Percentiles rank a stretch among this genome's conserved stretches.
These are phyloP conservation scores for Micromonas pusilla DNA, from an alignment of 139 green algal species.

Conservation along the genomic window DNA sequence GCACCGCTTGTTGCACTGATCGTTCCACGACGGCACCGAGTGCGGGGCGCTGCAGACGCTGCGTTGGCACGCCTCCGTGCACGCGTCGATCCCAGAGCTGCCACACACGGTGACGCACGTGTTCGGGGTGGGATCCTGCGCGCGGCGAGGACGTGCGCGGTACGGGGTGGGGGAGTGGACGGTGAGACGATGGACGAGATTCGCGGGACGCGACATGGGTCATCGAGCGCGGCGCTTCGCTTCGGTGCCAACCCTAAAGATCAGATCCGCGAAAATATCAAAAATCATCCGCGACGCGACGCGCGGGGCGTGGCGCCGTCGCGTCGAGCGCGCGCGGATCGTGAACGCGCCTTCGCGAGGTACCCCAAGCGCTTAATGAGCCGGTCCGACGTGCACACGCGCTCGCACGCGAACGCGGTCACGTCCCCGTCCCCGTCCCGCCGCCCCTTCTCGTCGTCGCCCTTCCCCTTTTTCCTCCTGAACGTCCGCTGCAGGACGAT, in stretches of 20 bases:
- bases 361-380: conserved; percentile 70
- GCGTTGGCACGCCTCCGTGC: conserved; percentile 80
- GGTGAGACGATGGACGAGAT: too few species aligned
- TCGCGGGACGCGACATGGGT: too few species aligned
- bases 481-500: conserved; percentile 31
- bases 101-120: conserved; percentile 93
- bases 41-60: conserved; percentile 77
- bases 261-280: too few species aligned
- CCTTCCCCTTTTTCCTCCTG: not conserved
- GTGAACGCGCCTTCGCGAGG: conserved; percentile 58
- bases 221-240: too few species aligned
- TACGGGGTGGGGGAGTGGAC: not conserved
- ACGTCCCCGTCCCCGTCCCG: conserved; percentile 42
- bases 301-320: too few species aligned
- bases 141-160: too few species aligned
- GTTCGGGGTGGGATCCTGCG: conserved; percentile 69
- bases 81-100: conserved; percentile 71
- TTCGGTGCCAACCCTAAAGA: too few species aligned
- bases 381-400: conserved; percentile 80
- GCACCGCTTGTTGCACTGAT: conserved; percentile 76
- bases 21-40: conserved; percentile 92
- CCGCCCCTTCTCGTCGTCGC: conserved; percentile 16
- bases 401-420: conserved; percentile 82
- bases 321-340: not conserved
- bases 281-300: too few species aligned